A percentile compares a stretch with the other conserved stretches of the same genome.
phyloP scores from a whole-genome alignment of 2,329 filamentous ascomycete genomes.

The Intubia oerlemansii region DNA sequence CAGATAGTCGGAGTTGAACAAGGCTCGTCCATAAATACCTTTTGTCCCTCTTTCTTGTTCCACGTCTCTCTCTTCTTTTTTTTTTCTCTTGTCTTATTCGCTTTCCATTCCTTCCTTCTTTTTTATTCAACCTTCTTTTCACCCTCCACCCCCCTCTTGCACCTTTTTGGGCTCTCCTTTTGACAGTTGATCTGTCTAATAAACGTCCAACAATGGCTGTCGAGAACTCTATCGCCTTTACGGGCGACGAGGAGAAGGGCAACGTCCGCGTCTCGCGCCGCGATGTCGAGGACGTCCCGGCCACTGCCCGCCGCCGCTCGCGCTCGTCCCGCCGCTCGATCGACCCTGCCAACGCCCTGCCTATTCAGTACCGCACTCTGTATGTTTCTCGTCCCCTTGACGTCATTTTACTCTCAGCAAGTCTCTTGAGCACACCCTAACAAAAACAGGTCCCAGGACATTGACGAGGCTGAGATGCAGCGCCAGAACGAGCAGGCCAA shows the following conservation, averaged over 20 bases:
- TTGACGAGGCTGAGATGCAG: conserved; percentile 26
- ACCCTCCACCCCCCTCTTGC: no score
- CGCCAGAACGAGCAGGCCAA: conserved; percentile 7
- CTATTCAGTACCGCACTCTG: conserved; percentile 31
- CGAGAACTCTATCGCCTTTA: conserved; percentile 1
- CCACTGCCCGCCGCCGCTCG: not conserved
- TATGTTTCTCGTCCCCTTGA: no score
- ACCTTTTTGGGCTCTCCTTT: no score
- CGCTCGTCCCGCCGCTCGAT: conserved; percentile 12
- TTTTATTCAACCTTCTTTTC: no score
- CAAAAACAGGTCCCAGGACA: conserved; percentile 25
- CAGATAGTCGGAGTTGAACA: no score
- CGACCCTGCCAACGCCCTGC: conserved; percentile 20
- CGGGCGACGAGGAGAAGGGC: conserved; percentile 1
- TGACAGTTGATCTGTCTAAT: no score
- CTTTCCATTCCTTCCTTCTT: no score
- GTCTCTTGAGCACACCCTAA: not conserved
- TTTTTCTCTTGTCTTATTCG: no score
- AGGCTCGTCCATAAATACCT: no score
- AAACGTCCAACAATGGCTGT: conserved; percentile 1
- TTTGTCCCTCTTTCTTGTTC: no score
- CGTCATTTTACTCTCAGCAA: no score
- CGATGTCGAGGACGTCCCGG: not conserved
- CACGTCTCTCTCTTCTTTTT: no score
- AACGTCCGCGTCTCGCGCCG: not conserved